phyloP scores from a whole-genome alignment of 768 basidiomycete genomes.

The Boletus sp. region DNA sequence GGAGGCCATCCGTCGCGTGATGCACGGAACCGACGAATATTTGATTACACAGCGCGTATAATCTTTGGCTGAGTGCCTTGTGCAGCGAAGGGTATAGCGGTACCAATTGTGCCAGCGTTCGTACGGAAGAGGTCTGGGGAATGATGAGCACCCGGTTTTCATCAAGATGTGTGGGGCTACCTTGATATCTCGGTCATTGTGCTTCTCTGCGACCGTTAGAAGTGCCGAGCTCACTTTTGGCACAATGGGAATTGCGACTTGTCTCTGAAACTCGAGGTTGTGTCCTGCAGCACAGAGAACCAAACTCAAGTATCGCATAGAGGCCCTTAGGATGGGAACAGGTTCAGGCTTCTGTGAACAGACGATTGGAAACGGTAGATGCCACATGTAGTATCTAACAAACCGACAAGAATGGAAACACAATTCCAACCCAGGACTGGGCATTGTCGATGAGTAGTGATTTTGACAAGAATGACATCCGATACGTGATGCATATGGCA shows the following conservation, averaged over 20 bases:
- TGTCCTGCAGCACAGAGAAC: constrained; percentile 60
- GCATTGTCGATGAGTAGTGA: constrained; percentile 64
- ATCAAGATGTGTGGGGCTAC: constrained; percentile 32
- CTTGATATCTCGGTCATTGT: constrained; percentile 49
- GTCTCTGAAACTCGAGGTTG: constrained; percentile 78
- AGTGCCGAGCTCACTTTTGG: constrained; percentile 66
- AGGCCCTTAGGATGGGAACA: constrained; percentile 53
- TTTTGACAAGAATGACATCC: constrained; percentile 57
- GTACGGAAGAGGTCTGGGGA: constrained; percentile 43
- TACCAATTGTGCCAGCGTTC: constrained; percentile 54
- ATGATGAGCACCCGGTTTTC: constrained; percentile 2
- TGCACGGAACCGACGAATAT: constrained; percentile 55
- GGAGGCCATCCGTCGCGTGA: constrained; percentile 35
- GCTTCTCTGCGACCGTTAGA: constrained; percentile 52
- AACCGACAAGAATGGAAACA: constrained; percentile 67
- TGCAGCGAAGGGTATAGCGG: constrained; percentile 66
- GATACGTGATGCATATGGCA: constrained; percentile 70
- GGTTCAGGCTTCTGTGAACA: constrained; percentile 64
- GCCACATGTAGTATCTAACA: constrained; percentile 34
- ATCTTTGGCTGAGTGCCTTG: constrained; percentile 47
- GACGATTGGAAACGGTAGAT: constrained; percentile 12
- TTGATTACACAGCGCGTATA: constrained; percentile 53
- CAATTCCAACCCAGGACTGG: constrained; percentile 65
- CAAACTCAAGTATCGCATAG: constrained; percentile 58
- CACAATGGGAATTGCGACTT: constrained; percentile 67